Percentiles rank a stretch among this genome's conserved stretches.
phyloP scores from a whole-genome alignment of 164 flowering plant species.

The Vitis vinifera region ASM3070453v1 NC_081816.1:5823501-5824000 shows the following conservation, averaged over 20 bases:
- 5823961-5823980: slow-evolving; percentile 33
- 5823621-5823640: no score
- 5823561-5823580: no score
- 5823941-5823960: slow-evolving; percentile 46
- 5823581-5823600: no score
- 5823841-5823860: slow-evolving; percentile 41
- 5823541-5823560: no score
- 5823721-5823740: slow-evolving; percentile 37
- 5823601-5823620: no score
- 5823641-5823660: no score
- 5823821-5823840: slow-evolving; percentile 28
- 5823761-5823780: slow-evolving; percentile 61
- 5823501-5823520: no score
- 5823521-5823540: no score
- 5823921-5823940: slow-evolving; percentile 40
- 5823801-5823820: slow-evolving; percentile 44
- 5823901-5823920: not conserved
- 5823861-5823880: slow-evolving; percentile 43
- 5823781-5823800: slow-evolving; percentile 31
- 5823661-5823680: slow-evolving; percentile 43
- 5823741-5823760: slow-evolving; percentile 21
- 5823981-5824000: slow-evolving; percentile 41
- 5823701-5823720: slow-evolving; percentile 31
- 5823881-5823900: slow-evolving; percentile 27
- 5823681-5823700: slow-evolving; percentile 13